Evolutionary conservation across 106 monocot species (phyloP).

Genomic region (Iris macrosiphon): DNA sequence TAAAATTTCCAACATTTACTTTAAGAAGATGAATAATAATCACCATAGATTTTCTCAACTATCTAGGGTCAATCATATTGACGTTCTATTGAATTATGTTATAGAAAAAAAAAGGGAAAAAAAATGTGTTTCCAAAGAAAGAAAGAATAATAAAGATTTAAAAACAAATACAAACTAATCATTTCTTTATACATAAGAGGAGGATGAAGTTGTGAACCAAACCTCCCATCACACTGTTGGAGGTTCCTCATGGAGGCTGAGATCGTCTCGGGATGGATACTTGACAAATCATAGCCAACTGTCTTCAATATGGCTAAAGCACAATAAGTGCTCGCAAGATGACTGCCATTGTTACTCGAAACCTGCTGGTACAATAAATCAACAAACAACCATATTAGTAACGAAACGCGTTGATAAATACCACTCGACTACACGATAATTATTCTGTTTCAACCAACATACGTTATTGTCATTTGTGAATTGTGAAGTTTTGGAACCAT

Average conservation of each 20-base stretch:
- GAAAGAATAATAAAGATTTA: not conserved
- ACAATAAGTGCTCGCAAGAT: slow-evolving; percentile 91
- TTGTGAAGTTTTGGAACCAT: slow-evolving; percentile 69
- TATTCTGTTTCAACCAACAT: too few species aligned
- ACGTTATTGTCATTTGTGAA: slow-evolving; percentile 15
- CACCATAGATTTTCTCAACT: too few species aligned
- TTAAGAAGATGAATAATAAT: too few species aligned
- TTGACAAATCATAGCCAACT: slow-evolving; percentile 57
- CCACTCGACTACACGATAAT: too few species aligned
- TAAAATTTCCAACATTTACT: too few species aligned
- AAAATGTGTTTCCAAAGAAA: not conserved
- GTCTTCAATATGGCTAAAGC: slow-evolving; percentile 77
- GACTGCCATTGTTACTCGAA: slow-evolving; percentile 45
- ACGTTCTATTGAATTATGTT: too few species aligned
- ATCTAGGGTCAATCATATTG: too few species aligned
- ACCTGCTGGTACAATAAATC: slow-evolving; percentile 21
- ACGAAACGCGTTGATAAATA: too few species aligned
- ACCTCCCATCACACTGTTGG: slow-evolving; percentile 95
- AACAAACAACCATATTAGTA: too few species aligned
- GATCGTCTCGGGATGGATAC: slow-evolving; percentile 36
- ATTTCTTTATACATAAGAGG: not conserved
- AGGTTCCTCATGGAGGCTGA: slow-evolving; percentile 73
- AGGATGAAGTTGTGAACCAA: too few species aligned
- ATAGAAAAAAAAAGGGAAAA: too few species aligned
- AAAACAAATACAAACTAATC: not conserved